phyloP scores from a whole-genome alignment of 805 yeast genomes.

The Suhomyces sp. region DNA sequence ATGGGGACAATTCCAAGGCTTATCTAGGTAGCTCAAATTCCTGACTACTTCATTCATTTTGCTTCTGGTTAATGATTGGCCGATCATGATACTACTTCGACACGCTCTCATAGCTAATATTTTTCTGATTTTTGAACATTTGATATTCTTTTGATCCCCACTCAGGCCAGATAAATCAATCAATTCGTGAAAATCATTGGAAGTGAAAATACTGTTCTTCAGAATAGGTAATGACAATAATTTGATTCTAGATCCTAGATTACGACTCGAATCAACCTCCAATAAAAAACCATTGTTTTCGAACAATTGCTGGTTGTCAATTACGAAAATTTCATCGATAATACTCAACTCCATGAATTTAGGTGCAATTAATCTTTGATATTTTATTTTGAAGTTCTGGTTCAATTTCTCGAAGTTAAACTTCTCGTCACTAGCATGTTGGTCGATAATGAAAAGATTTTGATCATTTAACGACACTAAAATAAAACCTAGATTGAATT shows the following conservation, averaged over 20 bases:
- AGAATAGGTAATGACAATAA: slow-evolving; percentile 70
- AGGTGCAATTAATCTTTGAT: slow-evolving; percentile 64
- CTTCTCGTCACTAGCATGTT: slow-evolving; percentile 97
- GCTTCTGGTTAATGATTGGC: slow-evolving; percentile 55
- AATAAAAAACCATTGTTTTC: slow-evolving; percentile 73
- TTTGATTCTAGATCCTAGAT: slow-evolving; percentile 55
- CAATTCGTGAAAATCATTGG: slow-evolving; percentile 72
- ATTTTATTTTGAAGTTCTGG: slow-evolving; percentile 49
- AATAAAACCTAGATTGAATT: slow-evolving; percentile 94
- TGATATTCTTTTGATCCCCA: slow-evolving; percentile 24
- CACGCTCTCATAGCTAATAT: slow-evolving; percentile 97
- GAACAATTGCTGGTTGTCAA: slow-evolving; percentile 57
- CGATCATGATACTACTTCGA: slow-evolving; percentile 91
- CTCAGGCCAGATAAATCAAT: slow-evolving; percentile 61
- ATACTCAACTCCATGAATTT: slow-evolving; percentile 66
- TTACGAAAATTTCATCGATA: slow-evolving; percentile 71
- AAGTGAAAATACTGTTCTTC: slow-evolving; percentile 63
- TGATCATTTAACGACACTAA: slow-evolving; percentile 53
- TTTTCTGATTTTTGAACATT: slow-evolving; percentile 74
- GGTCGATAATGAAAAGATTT: slow-evolving; percentile 87
- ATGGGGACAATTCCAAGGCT: slow-evolving; percentile 98
- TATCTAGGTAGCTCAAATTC: slow-evolving; percentile 67
- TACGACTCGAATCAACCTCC: slow-evolving; percentile 43
- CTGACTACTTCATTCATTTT: slow-evolving; percentile 70
- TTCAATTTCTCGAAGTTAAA: slow-evolving; percentile 76